Percentiles rank a stretch among this genome's conserved stretches.
Evolutionary conservation across 192 early-diverging fungal genomes (phyloP).

Genomic region (Entrophospora sp.): DNA sequence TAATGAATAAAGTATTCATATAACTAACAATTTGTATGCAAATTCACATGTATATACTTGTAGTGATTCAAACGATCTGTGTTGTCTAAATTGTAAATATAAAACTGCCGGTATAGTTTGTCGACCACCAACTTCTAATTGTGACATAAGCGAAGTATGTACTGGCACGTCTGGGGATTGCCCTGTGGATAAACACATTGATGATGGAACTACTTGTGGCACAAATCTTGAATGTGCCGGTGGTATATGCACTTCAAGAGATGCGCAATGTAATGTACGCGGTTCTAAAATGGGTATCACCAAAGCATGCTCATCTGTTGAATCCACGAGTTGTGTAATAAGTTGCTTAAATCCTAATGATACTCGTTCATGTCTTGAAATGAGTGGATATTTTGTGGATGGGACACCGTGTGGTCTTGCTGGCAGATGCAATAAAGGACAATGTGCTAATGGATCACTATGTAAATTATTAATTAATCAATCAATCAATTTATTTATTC

Average conservation of each 20-base stretch:
- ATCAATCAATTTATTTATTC: no score
- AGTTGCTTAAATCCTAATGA: slow-evolving; percentile 48
- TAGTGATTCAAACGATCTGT: slow-evolving; percentile 71
- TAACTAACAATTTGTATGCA: no score
- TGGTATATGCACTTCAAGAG: slow-evolving; percentile 63
- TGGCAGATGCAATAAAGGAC: slow-evolving; percentile 53
- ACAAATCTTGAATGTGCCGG: slow-evolving; percentile 50
- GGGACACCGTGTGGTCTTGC: slow-evolving; percentile 58
- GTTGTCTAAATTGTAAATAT: slow-evolving; percentile 67
- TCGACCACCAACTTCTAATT: slow-evolving; percentile 62
- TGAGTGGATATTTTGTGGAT: slow-evolving; percentile 57
- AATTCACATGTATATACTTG: background rate
- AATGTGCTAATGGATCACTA: slow-evolving; percentile 26
- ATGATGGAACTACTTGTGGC: slow-evolving; percentile 63
- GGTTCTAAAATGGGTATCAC: slow-evolving; percentile 43
- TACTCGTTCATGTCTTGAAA: slow-evolving; percentile 35
- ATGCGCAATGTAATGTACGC: slow-evolving; percentile 56
- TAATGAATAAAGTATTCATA: background rate
- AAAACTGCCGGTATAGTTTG: slow-evolving; percentile 52
- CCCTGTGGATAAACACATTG: slow-evolving; percentile 53
- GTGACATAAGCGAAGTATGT: slow-evolving; percentile 74
- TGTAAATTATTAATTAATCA: slow-evolving; percentile 18
- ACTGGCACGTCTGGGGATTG: slow-evolving; percentile 61
- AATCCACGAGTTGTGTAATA: slow-evolving; percentile 51
- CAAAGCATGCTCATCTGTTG: slow-evolving; percentile 42